Percentiles rank a stretch among this genome's conserved stretches.
Conservation (phyloP, 2,329 filamentous ascomycete genomes). For the Penicillium expansum region DNA sequence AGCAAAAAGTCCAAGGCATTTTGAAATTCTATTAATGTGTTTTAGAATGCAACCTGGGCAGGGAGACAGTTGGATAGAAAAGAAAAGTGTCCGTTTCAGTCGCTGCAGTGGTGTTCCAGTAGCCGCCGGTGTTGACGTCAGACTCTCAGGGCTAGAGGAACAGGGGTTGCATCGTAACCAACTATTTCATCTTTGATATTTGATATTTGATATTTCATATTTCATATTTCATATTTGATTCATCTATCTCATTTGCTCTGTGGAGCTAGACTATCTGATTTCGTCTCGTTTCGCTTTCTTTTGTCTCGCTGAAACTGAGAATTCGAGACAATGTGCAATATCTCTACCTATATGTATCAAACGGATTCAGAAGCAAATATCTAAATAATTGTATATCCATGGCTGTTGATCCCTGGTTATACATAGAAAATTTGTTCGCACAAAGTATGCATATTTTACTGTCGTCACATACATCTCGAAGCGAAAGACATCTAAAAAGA, state of each 20-base stretch:
- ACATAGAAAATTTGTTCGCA: too few relatives aligned
- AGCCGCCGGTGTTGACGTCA: conserved; percentile 27
- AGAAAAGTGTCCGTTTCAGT: conserved; percentile 21
- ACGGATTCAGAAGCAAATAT: too few relatives aligned
- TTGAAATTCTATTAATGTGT: not conserved
- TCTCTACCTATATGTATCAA: too few relatives aligned
- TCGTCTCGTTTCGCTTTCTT: not conserved
- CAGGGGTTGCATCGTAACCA: not conserved
- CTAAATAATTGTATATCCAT: too few relatives aligned
- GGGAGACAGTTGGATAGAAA: conserved; percentile 7
- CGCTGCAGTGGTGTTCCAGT: conserved; percentile 17
- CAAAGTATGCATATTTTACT: too few relatives aligned
- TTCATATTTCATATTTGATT: not conserved
- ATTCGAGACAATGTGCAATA: not conserved
- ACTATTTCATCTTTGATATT: not conserved
- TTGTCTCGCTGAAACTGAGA: not conserved
- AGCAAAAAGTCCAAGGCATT: not conserved
- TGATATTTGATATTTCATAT: too few relatives aligned
- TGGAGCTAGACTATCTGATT: not conserved
- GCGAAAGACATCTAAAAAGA: too few relatives aligned
- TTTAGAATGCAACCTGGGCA: conserved; percentile 8
- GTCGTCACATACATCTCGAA: too few relatives aligned
- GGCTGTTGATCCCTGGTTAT: too few relatives aligned
- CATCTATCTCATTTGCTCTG: not conserved
- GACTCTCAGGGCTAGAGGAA: conserved; percentile 5